These are phyloP conservation scores for Fagus crenata DNA, from an alignment of 306 rosid genomes.

Conservation along the genomic window DNA sequence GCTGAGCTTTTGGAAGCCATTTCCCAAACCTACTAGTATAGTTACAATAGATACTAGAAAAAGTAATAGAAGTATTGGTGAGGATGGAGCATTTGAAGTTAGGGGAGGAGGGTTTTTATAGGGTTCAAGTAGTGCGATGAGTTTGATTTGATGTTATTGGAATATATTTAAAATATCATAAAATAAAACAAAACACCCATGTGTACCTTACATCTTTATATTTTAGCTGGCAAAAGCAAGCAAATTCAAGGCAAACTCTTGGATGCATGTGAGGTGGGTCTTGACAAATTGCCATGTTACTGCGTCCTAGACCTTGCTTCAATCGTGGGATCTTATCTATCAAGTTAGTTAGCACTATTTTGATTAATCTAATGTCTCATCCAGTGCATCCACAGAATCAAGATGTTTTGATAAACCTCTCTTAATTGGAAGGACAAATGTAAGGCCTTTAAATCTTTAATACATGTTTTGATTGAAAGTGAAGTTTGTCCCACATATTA, in stretches of 20 bases:
- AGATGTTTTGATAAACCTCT: background rate
- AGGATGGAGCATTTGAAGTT: background rate
- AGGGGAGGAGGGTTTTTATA: constrained; percentile 38
- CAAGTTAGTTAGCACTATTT: background rate
- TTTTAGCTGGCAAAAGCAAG: constrained; percentile 48
- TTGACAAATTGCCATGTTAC: constrained; percentile 21
- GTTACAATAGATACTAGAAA: background rate
- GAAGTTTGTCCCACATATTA: background rate
- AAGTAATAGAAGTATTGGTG: background rate
- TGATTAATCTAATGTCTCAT: background rate
- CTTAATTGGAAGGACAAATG: background rate
- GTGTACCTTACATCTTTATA: constrained; percentile 29
- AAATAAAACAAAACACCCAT: constrained; percentile 23
- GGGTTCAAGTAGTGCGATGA: constrained; percentile 22
- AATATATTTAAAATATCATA: background rate
- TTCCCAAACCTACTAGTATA: constrained; percentile 16
- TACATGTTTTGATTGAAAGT: constrained; percentile 6
- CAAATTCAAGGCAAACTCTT: constrained; percentile 25
- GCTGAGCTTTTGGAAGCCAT: constrained; percentile 64
- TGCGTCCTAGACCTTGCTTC: background rate
- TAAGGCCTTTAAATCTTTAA: background rate
- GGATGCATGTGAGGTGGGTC: constrained; percentile 33
- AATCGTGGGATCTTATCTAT: constrained; percentile 8
- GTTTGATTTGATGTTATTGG: background rate
- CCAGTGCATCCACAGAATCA: background rate